Conservation (phyloP, 75 land plant species). For the Picea sitchensis region DNA sequence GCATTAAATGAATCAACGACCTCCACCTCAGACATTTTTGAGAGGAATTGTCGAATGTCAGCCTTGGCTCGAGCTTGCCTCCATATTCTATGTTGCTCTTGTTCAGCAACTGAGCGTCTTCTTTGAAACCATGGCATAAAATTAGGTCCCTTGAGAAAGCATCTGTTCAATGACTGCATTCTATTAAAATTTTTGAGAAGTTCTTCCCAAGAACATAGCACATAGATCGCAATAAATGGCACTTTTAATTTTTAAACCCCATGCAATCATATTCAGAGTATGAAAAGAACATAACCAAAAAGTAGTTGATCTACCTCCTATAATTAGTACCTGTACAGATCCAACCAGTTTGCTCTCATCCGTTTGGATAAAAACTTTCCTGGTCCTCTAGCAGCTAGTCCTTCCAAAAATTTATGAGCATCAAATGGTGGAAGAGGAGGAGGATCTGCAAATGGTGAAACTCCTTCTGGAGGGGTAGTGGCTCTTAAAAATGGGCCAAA, state of each 20-base stretch:
- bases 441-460: conserved; percentile 84
- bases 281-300: neutral
- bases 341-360: conserved; percentile 91
- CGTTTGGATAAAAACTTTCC: conserved; percentile 93
- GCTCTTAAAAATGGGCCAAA: conserved; percentile 92
- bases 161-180: conserved; percentile 33
- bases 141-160: conserved; percentile 82
- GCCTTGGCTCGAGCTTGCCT: conserved; percentile 77
- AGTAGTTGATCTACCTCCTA: neutral
- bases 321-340: conserved; percentile 71
- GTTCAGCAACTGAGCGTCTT: conserved; percentile 82
- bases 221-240: neutral
- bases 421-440: conserved; percentile 78
- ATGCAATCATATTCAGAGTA: conserved; percentile 4
- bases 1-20: conserved; percentile 89
- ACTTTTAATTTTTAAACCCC: neutral
- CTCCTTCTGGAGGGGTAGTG: conserved; percentile 82
- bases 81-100: conserved; percentile 92
- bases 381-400: conserved; percentile 77
- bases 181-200: neutral
- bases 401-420: conserved; percentile 70
- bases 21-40: conserved; percentile 87
- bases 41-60: conserved; percentile 58
- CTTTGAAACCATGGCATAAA: conserved; percentile 99
- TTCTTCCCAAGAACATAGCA: neutral